Base-by-base conservation (phyloP, 768 basidiomycete genomes). In the Tylopilus felleus region DNA sequence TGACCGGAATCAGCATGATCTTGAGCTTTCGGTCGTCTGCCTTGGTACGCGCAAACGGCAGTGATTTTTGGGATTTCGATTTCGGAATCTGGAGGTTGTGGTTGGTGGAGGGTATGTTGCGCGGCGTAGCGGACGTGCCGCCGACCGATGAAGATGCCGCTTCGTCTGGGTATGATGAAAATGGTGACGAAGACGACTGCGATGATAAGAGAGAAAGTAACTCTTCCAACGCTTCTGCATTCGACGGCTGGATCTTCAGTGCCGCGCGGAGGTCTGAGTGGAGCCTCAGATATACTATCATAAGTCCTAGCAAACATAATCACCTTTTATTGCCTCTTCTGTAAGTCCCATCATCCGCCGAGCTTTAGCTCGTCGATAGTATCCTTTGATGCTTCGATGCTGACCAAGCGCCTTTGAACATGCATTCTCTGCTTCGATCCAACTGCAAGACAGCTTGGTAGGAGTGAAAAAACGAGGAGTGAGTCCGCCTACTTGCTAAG, bases 361-460 rank as follows among this genome's bases (percentile, higher is more conserved):
- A 0, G 88, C 86, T 40, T 80, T 82, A 2, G 85, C 86, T 16
- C 88, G 80, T 21, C 88, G 79, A 66, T 79, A 90, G 55, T 84
- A 78, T 1, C 83, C 88, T 59, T 90, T 90, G 50, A 80, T 79
- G 52, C 83, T 86, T 31, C 75, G 75, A 61, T 88, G 86, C 56
- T 88, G 86, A 27, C 72, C 61, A 17, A 90, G 71, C 1, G 86
- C 85, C 53, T 76, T 72, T 2, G 84, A 81, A 59, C 88, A 90
- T 1, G 86, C 88, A 21, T 76, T 72, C 63, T 90, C 88, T 2
- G 87, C 88, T 63, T 81, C 81, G 43, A 84, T 81, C 82, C 83
- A 89, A 53, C 88, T 89, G 60, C 33, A 60, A 56, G 33, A 56
- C 40, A 47, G 55, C 47, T 65, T 38, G 64, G 49, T 60, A 53